A percentile compares a stretch with the other conserved stretches of the same genome.
Evolutionary conservation across 2,329 filamentous ascomycete genomes (phyloP).

Genomic region (Ophiostoma perfectum): DNA sequence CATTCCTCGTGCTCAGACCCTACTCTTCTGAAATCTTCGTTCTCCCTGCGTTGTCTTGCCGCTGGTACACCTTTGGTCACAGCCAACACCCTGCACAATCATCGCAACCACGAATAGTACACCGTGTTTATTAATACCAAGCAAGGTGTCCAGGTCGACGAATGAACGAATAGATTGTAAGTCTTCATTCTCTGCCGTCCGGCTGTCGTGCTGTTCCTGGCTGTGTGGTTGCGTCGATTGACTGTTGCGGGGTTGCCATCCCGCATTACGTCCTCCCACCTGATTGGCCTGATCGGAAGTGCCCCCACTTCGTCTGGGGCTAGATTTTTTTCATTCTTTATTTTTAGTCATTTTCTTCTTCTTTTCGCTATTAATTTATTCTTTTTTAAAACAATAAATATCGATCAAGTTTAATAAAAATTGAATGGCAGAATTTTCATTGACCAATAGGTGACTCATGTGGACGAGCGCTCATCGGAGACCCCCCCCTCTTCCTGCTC

Average conservation of each 20-base stretch:
- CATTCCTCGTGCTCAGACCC: background rate
- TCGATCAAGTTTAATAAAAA: too few species aligned
- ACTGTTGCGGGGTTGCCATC: slow-evolving; percentile 14
- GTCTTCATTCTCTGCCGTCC: background rate
- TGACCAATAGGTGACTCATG: slow-evolving; percentile 28
- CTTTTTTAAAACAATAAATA: background rate
- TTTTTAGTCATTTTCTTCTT: background rate
- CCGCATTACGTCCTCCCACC: background rate
- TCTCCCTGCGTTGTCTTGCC: background rate
- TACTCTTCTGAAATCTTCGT: too few species aligned
- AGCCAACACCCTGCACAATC: too few species aligned
- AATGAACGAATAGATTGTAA: background rate
- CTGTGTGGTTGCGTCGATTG: slow-evolving; percentile 6
- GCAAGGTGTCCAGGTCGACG: background rate
- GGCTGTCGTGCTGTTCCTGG: slow-evolving; percentile 3
- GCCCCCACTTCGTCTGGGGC: background rate
- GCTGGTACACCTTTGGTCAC: background rate
- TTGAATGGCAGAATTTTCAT: slow-evolving; percentile 23
- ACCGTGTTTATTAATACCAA: background rate
- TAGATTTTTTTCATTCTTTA: background rate
- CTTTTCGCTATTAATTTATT: background rate
- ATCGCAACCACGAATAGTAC: background rate
- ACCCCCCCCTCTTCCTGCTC: background rate
- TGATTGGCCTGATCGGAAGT: background rate
- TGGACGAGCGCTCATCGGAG: slow-evolving; percentile 24